Percentiles rank a stretch among this genome's conserved stretches.
phyloP scores from a whole-genome alignment of 352 stramenopile genomes.

The Blastocystis sp. region DNA sequence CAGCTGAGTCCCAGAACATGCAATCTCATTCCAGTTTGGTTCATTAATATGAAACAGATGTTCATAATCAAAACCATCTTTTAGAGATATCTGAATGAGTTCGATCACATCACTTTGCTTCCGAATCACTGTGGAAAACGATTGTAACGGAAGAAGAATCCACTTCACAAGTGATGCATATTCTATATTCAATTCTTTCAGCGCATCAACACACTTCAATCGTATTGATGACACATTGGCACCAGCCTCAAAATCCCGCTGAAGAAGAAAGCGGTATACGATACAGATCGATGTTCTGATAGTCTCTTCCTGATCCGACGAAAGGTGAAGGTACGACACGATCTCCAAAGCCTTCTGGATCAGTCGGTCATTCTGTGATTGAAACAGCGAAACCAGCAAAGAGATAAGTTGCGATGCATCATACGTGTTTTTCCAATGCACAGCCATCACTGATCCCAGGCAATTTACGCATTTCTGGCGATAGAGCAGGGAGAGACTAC shows the following conservation, averaged over 20 bases:
- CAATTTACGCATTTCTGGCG: background rate
- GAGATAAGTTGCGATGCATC: background rate
- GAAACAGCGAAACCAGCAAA: background rate
- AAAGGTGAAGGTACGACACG: background rate
- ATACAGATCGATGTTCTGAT: background rate
- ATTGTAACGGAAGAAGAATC: background rate
- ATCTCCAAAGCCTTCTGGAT: background rate
- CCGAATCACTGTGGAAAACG: background rate
- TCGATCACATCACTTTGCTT: background rate
- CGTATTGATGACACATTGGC: background rate
- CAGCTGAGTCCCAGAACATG: background rate
- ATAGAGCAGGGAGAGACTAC: background rate
- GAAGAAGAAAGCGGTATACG: background rate
- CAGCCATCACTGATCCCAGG: background rate
- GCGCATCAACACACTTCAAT: background rate
- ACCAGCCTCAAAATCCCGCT: background rate
- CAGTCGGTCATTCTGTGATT: background rate
- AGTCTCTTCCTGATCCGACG: background rate
- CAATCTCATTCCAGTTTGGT: background rate
- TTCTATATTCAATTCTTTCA: background rate
- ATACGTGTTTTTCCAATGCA: background rate
- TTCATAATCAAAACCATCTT: background rate
- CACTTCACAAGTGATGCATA: background rate
- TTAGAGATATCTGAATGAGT: background rate
- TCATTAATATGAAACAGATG: background rate